A percentile compares a stretch with the other conserved stretches of the same genome.
Evolutionary conservation across 495 filamentous ascomycete genomes (phyloP).

Genomic region (Podospora anserina): DNA sequence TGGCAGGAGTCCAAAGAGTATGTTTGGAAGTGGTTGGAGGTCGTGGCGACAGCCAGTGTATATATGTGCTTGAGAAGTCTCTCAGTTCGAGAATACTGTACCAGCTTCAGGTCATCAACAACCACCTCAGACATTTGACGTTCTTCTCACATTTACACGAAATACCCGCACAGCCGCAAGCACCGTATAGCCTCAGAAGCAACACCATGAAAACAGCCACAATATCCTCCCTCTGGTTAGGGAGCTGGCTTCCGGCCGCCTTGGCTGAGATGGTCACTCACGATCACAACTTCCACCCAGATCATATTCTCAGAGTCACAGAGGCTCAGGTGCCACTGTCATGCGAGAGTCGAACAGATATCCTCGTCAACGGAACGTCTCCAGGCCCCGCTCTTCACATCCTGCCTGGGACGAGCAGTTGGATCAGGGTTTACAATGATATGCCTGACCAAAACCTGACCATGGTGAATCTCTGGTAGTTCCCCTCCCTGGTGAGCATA

Average conservation of each 20-base stretch:
- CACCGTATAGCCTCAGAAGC: not conserved
- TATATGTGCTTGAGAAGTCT: not conserved
- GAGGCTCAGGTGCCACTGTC: constrained; percentile 38
- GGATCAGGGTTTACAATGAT: constrained; percentile 61
- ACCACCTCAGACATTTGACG: not conserved
- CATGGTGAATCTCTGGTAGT: constrained; percentile 40
- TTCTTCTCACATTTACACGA: not conserved
- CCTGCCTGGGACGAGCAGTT: constrained; percentile 47
- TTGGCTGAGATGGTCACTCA: constrained; percentile 25
- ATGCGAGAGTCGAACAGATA: constrained; percentile 43
- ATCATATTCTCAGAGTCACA: constrained; percentile 48
- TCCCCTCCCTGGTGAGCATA: not conserved
- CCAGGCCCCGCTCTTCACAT: constrained; percentile 52
- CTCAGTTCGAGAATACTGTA: not conserved
- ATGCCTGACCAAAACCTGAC: constrained; percentile 52
- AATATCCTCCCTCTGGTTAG: constrained; percentile 9
- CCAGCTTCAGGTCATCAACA: not conserved
- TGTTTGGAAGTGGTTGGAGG: not conserved
- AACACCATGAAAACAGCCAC: constrained; percentile 10
- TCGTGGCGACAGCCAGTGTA: not conserved
- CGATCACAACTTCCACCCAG: constrained; percentile 46
- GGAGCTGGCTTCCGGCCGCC: constrained; percentile 7
- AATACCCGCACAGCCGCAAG: not conserved
- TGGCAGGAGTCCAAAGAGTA: not conserved
- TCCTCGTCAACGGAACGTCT: constrained; percentile 53